These are phyloP conservation scores for Cucumis cinereus DNA, from an alignment of 306 rosid species.

Conservation along the genomic window DNA sequence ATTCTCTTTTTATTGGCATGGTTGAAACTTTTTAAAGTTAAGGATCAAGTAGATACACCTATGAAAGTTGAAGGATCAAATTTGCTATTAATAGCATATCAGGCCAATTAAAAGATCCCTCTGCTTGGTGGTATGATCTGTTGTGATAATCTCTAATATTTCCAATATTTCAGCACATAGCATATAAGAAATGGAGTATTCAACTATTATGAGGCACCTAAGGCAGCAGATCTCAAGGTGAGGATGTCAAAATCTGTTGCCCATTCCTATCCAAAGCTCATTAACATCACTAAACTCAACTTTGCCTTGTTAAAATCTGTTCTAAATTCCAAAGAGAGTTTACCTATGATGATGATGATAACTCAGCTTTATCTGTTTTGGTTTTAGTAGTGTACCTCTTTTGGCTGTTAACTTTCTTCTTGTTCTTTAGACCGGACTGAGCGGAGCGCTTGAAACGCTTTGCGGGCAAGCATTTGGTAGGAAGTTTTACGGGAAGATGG, in stretches of 20 bases:
- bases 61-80: neutral
- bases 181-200: slow-evolving; percentile 1
- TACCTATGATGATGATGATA: neutral
- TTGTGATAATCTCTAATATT: neutral
- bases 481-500: slow-evolving; percentile 36
- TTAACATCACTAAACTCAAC: neutral
- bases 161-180: slow-evolving; percentile 1
- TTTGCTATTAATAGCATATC: neutral
- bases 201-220: neutral
- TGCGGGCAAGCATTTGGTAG: slow-evolving; percentile 81
- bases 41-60: neutral
- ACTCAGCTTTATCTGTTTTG: neutral
- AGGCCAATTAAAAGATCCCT: neutral
- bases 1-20: neutral
- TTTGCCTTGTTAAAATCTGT: neutral
- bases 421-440: slow-evolving; percentile 44
- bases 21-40: neutral
- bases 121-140: neutral
- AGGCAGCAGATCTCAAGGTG: neutral
- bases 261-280: neutral
- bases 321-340: neutral
- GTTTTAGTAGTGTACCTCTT: neutral
- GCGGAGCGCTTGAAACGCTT: slow-evolving; percentile 77
- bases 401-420: neutral
- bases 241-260: neutral